These are phyloP conservation scores for Aspergillus candidus DNA, from an alignment of 2,329 filamentous ascomycete species.

Conservation along the genomic window DNA sequence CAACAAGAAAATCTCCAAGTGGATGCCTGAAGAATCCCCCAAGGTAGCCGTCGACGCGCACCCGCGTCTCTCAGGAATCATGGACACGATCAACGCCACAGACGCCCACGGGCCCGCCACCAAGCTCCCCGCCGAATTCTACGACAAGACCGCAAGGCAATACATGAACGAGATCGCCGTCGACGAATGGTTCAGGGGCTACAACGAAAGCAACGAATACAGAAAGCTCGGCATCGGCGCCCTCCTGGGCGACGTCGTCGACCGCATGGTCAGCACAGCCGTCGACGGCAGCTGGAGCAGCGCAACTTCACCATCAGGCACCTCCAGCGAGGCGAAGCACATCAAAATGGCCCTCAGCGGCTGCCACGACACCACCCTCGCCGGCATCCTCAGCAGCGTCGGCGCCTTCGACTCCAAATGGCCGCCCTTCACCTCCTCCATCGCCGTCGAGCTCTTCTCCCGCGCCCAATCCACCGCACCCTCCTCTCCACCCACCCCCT, in stretches of 20 bases:
- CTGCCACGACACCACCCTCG: slow-evolving; percentile 91
- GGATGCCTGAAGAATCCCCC: slow-evolving; percentile 68
- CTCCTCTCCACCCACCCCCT: slow-evolving; percentile 16
- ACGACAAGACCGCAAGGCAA: slow-evolving; percentile 63
- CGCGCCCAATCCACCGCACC: background rate
- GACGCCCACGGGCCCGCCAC: slow-evolving; percentile 77
- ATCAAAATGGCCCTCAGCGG: slow-evolving; percentile 74
- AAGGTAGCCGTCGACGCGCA: slow-evolving; percentile 75
- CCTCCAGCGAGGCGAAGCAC: slow-evolving; percentile 29
- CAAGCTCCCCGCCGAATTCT: slow-evolving; percentile 76
- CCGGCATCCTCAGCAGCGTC: slow-evolving; percentile 67
- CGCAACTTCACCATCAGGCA: slow-evolving; percentile 48
- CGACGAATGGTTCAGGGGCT: slow-evolving; percentile 91
- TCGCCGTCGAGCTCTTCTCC: slow-evolving; percentile 85
- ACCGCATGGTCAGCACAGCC: slow-evolving; percentile 61
- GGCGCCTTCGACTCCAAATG: slow-evolving; percentile 73
- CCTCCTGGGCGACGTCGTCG: slow-evolving; percentile 75
- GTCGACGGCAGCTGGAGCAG: slow-evolving; percentile 52
- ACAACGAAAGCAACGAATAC: slow-evolving; percentile 77
- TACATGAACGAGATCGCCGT: slow-evolving; percentile 69
- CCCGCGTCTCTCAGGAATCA: slow-evolving; percentile 79
- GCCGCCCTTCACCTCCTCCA: slow-evolving; percentile 89
- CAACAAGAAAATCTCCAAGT: slow-evolving; percentile 69
- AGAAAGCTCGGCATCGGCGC: slow-evolving; percentile 81
- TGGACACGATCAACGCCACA: slow-evolving; percentile 90